These are phyloP conservation scores for Udeniomyces megalosporus DNA, from an alignment of 768 basidiomycete species.

Conservation along the genomic window DNA sequence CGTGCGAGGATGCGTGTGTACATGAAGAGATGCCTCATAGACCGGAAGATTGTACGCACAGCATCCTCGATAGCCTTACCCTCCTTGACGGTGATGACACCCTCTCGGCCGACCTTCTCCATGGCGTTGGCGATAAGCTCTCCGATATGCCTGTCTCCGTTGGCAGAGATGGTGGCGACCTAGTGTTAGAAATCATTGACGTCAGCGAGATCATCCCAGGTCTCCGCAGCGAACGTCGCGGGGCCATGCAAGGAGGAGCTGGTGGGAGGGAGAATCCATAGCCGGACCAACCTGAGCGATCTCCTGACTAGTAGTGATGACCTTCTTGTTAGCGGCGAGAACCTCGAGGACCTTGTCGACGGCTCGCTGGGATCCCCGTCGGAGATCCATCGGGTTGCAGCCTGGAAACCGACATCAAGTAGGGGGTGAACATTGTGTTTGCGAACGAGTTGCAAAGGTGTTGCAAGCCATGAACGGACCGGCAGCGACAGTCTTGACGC, in stretches of 20 bases:
- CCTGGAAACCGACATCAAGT: constrained; percentile 32
- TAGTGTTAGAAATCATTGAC: constrained; percentile 12
- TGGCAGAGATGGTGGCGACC: constrained; percentile 82
- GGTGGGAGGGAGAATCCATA: neutral
- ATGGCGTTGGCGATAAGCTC: constrained; percentile 93
- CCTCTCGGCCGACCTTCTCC: constrained; percentile 99
- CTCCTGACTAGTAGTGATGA: constrained; percentile 90
- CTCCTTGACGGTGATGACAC: constrained; percentile 99
- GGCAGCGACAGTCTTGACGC: constrained; percentile 97
- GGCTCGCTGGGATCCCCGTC: constrained; percentile 90
- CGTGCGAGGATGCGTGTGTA: neutral
- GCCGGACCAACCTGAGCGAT: constrained; percentile 52
- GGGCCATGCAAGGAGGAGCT: too few relatives aligned
- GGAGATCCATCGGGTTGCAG: constrained; percentile 99
- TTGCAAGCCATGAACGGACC: neutral
- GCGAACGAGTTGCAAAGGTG: neutral
- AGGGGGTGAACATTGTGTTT: neutral
- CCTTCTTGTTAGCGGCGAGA: constrained; percentile 72
- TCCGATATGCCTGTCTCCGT: constrained; percentile 73
- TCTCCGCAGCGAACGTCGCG: too few relatives aligned
- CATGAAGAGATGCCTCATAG: neutral
- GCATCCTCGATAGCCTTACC: constrained; percentile 85
- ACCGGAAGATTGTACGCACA: too few relatives aligned
- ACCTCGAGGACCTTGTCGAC: constrained; percentile 88
- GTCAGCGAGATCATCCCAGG: too few relatives aligned